Conservation (phyloP, 768 basidiomycete genomes). For the Phaeotremella fagi region DNA sequence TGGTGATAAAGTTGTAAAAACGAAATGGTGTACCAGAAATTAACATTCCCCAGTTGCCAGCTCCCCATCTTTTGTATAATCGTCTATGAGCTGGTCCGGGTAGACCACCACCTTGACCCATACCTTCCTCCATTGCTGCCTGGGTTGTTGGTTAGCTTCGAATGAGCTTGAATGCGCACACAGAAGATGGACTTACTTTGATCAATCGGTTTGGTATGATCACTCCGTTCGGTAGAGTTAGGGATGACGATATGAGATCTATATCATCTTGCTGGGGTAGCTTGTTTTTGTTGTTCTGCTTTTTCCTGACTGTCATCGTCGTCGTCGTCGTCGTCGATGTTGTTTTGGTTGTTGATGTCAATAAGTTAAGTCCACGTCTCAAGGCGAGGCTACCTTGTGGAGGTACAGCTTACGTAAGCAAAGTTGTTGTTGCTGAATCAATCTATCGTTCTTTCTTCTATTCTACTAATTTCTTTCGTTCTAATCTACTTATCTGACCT, state of each 20-base stretch:
- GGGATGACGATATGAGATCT: constrained; percentile 12
- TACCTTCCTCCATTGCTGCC: constrained; percentile 88
- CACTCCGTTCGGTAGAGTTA: constrained; percentile 30
- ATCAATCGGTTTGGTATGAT: constrained; percentile 52
- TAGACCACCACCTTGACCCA: constrained; percentile 65
- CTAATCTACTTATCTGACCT: too few species aligned
- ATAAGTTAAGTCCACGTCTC: too few species aligned
- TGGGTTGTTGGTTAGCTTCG: constrained; percentile 44
- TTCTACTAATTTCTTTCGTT: too few species aligned
- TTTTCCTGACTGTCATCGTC: too few species aligned
- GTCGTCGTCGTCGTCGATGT: too few species aligned
- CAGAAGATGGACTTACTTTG: constrained; percentile 49
- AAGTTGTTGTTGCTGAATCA: too few species aligned
- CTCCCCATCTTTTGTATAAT: constrained; percentile 71
- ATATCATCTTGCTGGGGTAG: constrained; percentile 22
- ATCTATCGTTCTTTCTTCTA: too few species aligned
- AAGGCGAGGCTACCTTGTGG: too few species aligned
- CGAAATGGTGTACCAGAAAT: constrained; percentile 59
- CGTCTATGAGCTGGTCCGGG: constrained; percentile 63
- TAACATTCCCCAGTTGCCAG: constrained; percentile 78
- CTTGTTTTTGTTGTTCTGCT: too few species aligned
- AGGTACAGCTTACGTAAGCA: too few species aligned
- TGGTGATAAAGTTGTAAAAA: not conserved
- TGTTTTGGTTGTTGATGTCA: too few species aligned
- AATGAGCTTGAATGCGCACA: not conserved